Percentiles rank a stretch among this genome's conserved stretches.
Evolutionary conservation across 805 yeast genomes (phyloP).

Genomic region (Starmerella roubikii): DNA sequence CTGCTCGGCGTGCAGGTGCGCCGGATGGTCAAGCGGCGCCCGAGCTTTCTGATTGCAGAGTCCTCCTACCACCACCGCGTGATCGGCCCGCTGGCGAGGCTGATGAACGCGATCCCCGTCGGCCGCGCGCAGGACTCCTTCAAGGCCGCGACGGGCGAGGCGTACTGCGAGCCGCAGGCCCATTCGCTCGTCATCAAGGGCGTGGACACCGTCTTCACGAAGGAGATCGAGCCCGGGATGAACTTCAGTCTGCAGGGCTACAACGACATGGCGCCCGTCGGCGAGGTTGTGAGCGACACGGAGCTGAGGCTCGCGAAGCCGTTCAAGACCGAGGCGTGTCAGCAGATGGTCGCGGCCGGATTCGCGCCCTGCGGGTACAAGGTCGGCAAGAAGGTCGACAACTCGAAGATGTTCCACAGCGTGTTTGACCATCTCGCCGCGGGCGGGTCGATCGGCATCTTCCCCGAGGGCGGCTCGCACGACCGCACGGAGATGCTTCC

Average conservation of each 20-base stretch:
- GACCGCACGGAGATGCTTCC: conserved; percentile 88
- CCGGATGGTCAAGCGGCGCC: conserved; percentile 48
- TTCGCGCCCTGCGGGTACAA: conserved; percentile 43
- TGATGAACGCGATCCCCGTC: conserved; percentile 79
- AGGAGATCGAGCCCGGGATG: conserved; percentile 34
- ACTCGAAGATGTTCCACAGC: conserved; percentile 63
- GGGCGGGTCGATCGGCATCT: conserved; percentile 78
- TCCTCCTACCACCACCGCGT: conserved; percentile 50
- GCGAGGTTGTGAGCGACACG: conserved; percentile 55
- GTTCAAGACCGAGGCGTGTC: conserved; percentile 33
- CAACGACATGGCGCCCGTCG: conserved; percentile 61
- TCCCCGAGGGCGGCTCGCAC: conserved; percentile 98
- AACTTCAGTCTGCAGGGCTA: conserved; percentile 46
- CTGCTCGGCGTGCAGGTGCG: conserved; percentile 72
- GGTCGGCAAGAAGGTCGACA: conserved; percentile 74
- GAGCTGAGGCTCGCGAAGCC: conserved; percentile 57
- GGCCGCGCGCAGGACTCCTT: conserved; percentile 83
- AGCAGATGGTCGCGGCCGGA: conserved; percentile 9
- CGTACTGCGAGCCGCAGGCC: conserved; percentile 35
- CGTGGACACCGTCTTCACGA: conserved; percentile 49
- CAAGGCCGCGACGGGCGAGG: conserved; percentile 49
- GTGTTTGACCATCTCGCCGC: conserved; percentile 74
- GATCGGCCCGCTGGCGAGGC: conserved; percentile 63
- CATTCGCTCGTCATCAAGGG: conserved; percentile 43
- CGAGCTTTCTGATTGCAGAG: conserved; percentile 77